Conservation (phyloP, 331 rosid species). For the Saraca asoca region DNA sequence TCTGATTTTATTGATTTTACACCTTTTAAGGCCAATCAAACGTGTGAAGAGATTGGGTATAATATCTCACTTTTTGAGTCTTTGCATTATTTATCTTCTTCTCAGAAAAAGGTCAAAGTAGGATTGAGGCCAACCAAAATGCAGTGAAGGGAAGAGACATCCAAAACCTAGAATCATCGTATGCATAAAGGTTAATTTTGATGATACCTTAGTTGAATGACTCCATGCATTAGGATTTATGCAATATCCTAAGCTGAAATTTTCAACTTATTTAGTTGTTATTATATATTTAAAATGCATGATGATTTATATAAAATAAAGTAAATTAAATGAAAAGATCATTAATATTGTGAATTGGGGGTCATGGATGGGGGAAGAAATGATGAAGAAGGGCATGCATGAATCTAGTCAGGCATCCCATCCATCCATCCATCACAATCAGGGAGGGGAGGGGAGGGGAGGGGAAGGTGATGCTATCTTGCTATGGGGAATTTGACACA, state of each 20-base stretch:
- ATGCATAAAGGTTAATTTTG: too few relatives aligned
- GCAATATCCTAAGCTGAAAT: too few relatives aligned
- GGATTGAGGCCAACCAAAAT: too few relatives aligned
- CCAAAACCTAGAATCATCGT: too few relatives aligned
- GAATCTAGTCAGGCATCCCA: constrained; percentile 14
- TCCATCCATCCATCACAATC: constrained; percentile 53
- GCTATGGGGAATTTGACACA: constrained; percentile 62
- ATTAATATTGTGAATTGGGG: too few relatives aligned
- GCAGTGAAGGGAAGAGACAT: too few relatives aligned
- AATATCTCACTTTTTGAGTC: constrained; percentile 42
- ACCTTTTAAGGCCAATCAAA: constrained; percentile 29
- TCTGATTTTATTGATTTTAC: constrained; percentile 42
- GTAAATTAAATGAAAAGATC: too few relatives aligned
- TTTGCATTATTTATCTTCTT: not conserved
- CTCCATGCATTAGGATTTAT: too few relatives aligned
- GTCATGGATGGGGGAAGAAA: not conserved
- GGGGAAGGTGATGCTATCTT: constrained; percentile 16
- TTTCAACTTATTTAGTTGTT: too few relatives aligned
- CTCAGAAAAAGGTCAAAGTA: not conserved
- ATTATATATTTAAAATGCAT: too few relatives aligned
- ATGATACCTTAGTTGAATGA: too few relatives aligned
- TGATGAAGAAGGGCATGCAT: constrained; percentile 28
- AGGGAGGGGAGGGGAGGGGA: constrained; percentile 21
- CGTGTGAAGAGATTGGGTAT: constrained; percentile 31
- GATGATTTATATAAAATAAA: too few relatives aligned